Evolutionary conservation across 257 asterid genomes (phyloP).

Genomic region (Mitragyna speciosa): DNA sequence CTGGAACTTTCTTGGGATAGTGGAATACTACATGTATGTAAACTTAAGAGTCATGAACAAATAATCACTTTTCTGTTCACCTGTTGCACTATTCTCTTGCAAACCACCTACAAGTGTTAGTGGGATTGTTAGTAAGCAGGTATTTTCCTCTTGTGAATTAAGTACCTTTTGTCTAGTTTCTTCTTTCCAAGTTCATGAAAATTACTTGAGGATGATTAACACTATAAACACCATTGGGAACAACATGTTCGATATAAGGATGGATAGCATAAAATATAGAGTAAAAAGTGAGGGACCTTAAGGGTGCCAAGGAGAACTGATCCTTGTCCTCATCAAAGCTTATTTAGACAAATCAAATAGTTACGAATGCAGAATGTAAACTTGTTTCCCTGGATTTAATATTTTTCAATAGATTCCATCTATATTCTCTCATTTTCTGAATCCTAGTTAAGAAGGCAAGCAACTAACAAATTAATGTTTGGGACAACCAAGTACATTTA

Average conservation of each 20-base stretch:
- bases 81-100: background rate
- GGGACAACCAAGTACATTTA: background rate
- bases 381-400: background rate
- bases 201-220: too few species aligned
- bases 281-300: background rate
- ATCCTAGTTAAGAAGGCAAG: conserved; percentile 12
- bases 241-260: background rate
- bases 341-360: too few species aligned
- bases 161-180: background rate
- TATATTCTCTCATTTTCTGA: background rate
- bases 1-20: background rate
- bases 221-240: too few species aligned
- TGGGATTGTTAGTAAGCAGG: conserved; percentile 4
- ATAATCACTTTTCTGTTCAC: conserved; percentile 16
- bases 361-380: too few species aligned
- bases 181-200: background rate
- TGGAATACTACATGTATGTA: background rate
- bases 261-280: background rate
- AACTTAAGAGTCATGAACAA: background rate
- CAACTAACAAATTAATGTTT: background rate
- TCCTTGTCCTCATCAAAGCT: background rate
- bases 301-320: background rate
- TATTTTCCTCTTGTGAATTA: background rate
- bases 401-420: background rate
- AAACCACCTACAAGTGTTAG: conserved; percentile 7